Conservation (phyloP, 2,329 filamentous ascomycete species). For the Lecanicillium sp. region DNA sequence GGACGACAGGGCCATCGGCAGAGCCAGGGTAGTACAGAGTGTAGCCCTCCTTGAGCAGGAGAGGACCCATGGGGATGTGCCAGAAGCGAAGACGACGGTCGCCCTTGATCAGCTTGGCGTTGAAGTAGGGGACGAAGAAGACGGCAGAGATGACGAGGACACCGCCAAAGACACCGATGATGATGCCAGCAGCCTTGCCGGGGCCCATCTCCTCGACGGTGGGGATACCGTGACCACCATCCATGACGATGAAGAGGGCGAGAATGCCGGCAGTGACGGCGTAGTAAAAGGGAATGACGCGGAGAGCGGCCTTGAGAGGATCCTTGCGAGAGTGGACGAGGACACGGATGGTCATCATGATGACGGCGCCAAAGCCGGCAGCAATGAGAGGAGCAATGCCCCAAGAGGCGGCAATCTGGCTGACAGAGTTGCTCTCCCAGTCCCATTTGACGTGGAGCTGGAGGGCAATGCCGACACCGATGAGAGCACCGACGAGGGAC, state of each 20-base stretch:
- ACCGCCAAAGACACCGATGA: slow-evolving; percentile 22
- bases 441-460: slow-evolving; percentile 16
- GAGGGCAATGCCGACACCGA: slow-evolving; percentile 37
- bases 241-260: slow-evolving; percentile 15
- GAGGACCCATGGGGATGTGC: slow-evolving; percentile 27
- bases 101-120: slow-evolving; percentile 23
- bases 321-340: slow-evolving; percentile 8
- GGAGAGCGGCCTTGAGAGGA: slow-evolving; percentile 12
- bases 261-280: slow-evolving; percentile 16
- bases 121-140: slow-evolving; percentile 28
- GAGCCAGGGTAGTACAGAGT: slow-evolving; percentile 17
- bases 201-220: slow-evolving; percentile 24
- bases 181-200: slow-evolving; percentile 20
- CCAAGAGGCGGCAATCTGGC: slow-evolving; percentile 16
- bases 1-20: slow-evolving; percentile 15
- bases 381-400: slow-evolving; percentile 13
- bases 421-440: slow-evolving; percentile 14
- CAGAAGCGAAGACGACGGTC: slow-evolving; percentile 23
- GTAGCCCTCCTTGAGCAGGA: slow-evolving; percentile 20
- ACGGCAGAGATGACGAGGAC: slow-evolving; percentile 19
- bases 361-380: slow-evolving; percentile 11
- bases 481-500: slow-evolving; percentile 34
- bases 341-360: neutral
- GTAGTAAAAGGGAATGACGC: slow-evolving; percentile 16
- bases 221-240: slow-evolving; percentile 11